A percentile compares a stretch with the other conserved stretches of the same genome.
Conservation (phyloP, 345 rosid species). For the Syzygium aqueum region DNA sequence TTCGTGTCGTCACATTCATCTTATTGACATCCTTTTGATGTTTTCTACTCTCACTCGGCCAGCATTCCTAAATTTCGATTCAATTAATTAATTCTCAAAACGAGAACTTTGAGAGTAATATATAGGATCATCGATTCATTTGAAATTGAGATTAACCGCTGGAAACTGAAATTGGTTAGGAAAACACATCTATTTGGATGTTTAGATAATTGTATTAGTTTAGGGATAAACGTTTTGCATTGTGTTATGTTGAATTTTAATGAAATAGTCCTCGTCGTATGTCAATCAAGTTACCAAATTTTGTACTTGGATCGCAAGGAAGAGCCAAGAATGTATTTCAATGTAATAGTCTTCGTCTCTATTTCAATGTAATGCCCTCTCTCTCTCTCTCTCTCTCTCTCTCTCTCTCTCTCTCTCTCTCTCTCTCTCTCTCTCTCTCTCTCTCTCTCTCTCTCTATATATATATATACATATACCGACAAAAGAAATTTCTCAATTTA, state of each 20-base stretch:
- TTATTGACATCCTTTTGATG: not conserved
- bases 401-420: no score
- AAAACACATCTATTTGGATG: not conserved
- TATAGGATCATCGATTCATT: not conserved
- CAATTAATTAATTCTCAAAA: not conserved
- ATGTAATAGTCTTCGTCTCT: no score
- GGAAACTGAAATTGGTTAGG: not conserved
- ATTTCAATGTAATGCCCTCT: no score
- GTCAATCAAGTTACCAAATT: not conserved
- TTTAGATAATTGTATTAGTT: not conserved
- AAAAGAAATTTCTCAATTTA: not conserved
- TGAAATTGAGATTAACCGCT: not conserved
- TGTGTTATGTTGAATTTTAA: not conserved
- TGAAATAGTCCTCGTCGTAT: not conserved
- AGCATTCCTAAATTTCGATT: not conserved
- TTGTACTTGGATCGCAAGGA: not conserved
- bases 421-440: no score
- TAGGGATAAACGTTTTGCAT: not conserved
- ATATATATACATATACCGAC: not conserved
- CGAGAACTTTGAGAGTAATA: not conserved
- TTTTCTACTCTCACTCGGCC: not conserved
- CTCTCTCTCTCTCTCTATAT: no score
- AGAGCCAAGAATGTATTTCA: not conserved
- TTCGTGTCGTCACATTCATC: not conserved
- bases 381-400: no score